These are phyloP conservation scores for Circinella umbellata DNA, from an alignment of 371 early-diverging fungal genomes.

Conservation along the genomic window DNA sequence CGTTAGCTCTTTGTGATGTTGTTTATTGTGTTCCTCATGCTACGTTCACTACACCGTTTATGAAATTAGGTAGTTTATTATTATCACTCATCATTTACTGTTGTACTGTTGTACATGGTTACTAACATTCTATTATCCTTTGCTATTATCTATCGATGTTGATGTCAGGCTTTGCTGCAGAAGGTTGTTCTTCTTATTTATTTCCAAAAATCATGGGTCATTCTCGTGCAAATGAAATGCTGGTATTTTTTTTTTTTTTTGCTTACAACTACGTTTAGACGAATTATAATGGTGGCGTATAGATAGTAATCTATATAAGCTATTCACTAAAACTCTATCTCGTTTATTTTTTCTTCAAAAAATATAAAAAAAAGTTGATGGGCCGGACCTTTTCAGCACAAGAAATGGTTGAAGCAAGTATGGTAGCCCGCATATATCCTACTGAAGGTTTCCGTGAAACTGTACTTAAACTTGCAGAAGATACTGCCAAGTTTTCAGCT, in stretches of 20 bases:
- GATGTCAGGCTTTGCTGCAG: constrained; percentile 64
- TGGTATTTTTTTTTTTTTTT: constrained; percentile 18
- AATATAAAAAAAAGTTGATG: constrained; percentile 42
- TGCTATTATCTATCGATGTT: background rate
- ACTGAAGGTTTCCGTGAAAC: constrained; percentile 51
- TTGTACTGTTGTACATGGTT: no score
- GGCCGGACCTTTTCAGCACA: constrained; percentile 59
- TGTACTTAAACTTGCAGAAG: constrained; percentile 50
- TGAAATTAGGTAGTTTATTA: constrained; percentile 58
- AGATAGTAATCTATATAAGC: background rate
- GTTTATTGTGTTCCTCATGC: constrained; percentile 67
- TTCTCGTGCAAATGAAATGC: constrained; percentile 7
- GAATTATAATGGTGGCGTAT: background rate
- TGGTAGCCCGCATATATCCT: constrained; percentile 55
- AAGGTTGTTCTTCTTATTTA: constrained; percentile 66
- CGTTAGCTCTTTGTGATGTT: constrained; percentile 72
- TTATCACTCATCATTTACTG: no score
- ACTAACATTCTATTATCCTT: no score
- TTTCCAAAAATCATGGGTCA: constrained; percentile 43
- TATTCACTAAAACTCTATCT: background rate
- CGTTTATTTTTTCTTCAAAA: constrained; percentile 16
- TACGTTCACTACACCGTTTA: constrained; percentile 70
- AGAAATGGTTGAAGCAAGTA: constrained; percentile 53
- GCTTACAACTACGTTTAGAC: background rate
- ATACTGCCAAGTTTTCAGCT: constrained; percentile 56